Evolutionary conservation across 768 basidiomycete species (phyloP), one percentile per base, ranked within the genome.

Genomic region (Amanita pseudoporphyria): DNA sequence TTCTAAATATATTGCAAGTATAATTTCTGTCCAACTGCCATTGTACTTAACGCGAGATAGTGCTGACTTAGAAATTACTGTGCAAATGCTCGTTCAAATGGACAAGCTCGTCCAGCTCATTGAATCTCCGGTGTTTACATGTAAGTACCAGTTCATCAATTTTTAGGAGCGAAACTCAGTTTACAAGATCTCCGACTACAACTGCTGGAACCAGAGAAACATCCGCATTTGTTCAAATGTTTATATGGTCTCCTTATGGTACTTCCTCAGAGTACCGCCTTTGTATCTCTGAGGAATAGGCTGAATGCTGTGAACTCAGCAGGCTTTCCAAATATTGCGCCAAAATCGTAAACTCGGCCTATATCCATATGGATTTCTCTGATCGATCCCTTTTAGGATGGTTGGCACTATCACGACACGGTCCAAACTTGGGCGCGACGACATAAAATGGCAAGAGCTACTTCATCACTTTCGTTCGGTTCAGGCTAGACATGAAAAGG

Each of bases 31-130:
- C 33, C 21, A 13, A 33, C 2, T n/a, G 14, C 10, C 18, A 47
- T 41, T 9, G 28, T 45, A 24, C 16, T 47, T 41, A 50, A 24
- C 6, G 16, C 30, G 18, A 16, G 12, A 12, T 54, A 98, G 94
- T 60, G 95, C 93, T 53, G 96, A 99, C 52, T 71, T 99, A 43
- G 96, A 99, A 64, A 88, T 98, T 56, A 98, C 95, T 2, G 95
- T 98, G 9, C 81, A 82, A 21, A 81, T 98, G 64, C 71, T 98
- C 18, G 90, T 99, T 2, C 96, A 99, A 58, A 84, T 98, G 14
- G 96, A 98, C 68, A 97, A 96, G 62, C 78, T 99, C 6, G 96
- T 99, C 9, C 95, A 98, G 63, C 74, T 99, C 1, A 94, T 99
- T 53, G 96, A 99, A 64, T 95, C 91, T 0, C 96, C 96, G 0